Conservation (phyloP, 2,329 filamentous ascomycete species). For the Pestalotiopsis sp. region DNA sequence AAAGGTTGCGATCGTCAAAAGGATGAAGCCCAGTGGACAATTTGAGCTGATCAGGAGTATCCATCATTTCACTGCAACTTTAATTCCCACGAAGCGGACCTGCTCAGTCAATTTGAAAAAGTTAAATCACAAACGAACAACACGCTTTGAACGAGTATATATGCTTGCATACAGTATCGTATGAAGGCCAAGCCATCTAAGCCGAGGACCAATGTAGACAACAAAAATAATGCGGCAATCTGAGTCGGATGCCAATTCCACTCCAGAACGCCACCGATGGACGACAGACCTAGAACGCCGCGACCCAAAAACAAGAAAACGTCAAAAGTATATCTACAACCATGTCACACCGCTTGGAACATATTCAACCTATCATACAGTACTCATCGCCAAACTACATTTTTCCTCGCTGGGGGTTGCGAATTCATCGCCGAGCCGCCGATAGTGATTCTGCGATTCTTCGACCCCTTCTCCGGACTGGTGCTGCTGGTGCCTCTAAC, state of each 20-base stretch:
- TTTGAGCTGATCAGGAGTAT: no score
- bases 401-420: neutral
- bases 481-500: constrained; percentile 25
- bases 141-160: neutral
- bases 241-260: neutral
- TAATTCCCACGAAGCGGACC: no score
- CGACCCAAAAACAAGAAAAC: neutral
- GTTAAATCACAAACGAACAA: no score
- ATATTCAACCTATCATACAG: neutral
- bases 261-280: neutral
- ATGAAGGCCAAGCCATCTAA: neutral
- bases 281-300: neutral
- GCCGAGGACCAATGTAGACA: neutral
- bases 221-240: neutral
- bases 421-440: constrained; percentile 32
- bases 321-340: neutral
- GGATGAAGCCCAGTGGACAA: no score
- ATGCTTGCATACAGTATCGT: constrained; percentile 2
- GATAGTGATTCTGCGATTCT: constrained; percentile 46
- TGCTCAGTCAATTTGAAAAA: no score
- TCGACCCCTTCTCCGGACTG: constrained; percentile 20
- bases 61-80: no score
- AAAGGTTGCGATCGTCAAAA: no score
- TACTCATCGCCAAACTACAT: constrained; percentile 12
- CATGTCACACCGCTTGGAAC: neutral